Evolutionary conservation across 169 alveolate genomes (phyloP).

Genomic region (Eimeria falciformis): DNA sequence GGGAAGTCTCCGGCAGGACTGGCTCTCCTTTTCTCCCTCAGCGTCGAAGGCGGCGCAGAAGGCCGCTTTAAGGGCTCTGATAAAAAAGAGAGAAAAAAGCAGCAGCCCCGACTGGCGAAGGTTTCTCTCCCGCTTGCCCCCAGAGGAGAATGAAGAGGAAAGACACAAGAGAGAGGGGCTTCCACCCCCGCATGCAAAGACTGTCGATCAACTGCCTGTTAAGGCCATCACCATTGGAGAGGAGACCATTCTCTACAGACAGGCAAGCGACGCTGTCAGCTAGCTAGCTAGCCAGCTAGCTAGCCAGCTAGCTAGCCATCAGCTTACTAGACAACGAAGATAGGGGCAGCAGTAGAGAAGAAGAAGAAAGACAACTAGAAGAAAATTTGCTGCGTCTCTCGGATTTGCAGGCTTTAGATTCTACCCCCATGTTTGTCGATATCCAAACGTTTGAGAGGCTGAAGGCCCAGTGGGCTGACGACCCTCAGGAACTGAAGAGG

Average conservation of each 20-base stretch:
- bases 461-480: slow-evolving; percentile 46
- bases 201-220: slow-evolving; percentile 61
- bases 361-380: background rate
- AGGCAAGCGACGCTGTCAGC: slow-evolving; percentile 13
- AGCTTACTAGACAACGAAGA: background rate
- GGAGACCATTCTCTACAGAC: slow-evolving; percentile 64
- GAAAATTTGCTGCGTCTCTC: background rate
- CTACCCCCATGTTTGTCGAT: slow-evolving; percentile 63
- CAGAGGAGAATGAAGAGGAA: background rate
- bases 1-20: background rate
- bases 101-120: background rate
- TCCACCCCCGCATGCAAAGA: slow-evolving; percentile 41
- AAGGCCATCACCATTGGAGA: slow-evolving; percentile 16
- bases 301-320: background rate
- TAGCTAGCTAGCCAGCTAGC: slow-evolving; percentile 8
- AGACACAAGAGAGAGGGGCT: slow-evolving; percentile 49
- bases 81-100: background rate
- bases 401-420: slow-evolving; percentile 48
- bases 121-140: background rate
- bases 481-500: slow-evolving; percentile 34
- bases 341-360: background rate
- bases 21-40: background rate
- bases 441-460: slow-evolving; percentile 39
- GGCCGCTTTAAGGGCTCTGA: background rate
- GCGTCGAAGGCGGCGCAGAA: background rate